A percentile compares a stretch with the other conserved stretches of the same genome.
phyloP scores from a whole-genome alignment of 805 yeast species.

The Naumovozyma dairenensis region DNA sequence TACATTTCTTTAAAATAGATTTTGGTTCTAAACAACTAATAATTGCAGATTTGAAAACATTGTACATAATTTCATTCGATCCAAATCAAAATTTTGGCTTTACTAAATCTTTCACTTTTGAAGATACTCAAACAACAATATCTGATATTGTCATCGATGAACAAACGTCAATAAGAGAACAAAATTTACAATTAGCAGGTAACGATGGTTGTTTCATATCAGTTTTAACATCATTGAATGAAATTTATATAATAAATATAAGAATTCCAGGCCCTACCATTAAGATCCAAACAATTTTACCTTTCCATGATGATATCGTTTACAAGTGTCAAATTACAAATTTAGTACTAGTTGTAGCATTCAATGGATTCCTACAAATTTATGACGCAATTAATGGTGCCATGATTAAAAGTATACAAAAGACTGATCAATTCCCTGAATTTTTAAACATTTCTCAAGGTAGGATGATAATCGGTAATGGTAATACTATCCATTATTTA shows the following conservation, averaged over 20 bases:
- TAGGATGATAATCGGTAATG: constrained; percentile 22
- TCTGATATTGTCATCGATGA: constrained; percentile 22
- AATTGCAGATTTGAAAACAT: constrained; percentile 12
- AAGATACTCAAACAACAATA: constrained; percentile 8
- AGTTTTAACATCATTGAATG: constrained; percentile 15
- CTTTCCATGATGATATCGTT: constrained; percentile 16
- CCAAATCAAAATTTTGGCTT: constrained; percentile 18
- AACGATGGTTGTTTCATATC: constrained; percentile 28
- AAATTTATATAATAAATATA: constrained; percentile 18
- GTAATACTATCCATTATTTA: constrained; percentile 23
- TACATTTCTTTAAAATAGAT: constrained; percentile 24
- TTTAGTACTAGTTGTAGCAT: constrained; percentile 23
- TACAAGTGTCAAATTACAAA: constrained; percentile 23
- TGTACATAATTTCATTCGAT: constrained; percentile 20
- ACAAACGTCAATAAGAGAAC: constrained; percentile 20
- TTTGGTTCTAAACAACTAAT: constrained; percentile 24
- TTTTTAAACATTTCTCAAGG: constrained; percentile 26
- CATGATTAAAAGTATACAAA: constrained; percentile 24
- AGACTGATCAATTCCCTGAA: constrained; percentile 25
- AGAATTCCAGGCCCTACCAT: constrained; percentile 15
- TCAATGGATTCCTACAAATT: constrained; percentile 21
- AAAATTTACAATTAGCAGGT: constrained; percentile 22
- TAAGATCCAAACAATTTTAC: constrained; percentile 12
- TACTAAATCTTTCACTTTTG: constrained; percentile 11
- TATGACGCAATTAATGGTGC: constrained; percentile 25